Evolutionary conservation across 208 protist species (phyloP).

Genomic region (Acanthamoeba sp.): DNA sequence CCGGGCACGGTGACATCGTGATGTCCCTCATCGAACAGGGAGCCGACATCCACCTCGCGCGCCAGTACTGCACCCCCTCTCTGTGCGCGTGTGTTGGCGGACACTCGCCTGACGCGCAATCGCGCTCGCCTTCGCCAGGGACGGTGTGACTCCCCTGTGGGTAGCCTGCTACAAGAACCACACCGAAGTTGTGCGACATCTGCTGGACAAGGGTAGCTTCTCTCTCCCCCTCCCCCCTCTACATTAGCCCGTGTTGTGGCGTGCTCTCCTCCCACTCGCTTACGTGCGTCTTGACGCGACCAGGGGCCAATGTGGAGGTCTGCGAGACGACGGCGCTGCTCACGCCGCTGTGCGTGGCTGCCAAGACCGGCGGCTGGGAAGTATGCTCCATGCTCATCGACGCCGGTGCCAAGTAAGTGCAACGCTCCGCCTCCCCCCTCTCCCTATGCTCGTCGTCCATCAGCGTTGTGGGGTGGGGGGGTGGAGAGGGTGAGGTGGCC

Average conservation of each 20-base stretch:
- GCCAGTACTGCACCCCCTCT: background rate
- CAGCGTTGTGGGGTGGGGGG: too few relatives aligned
- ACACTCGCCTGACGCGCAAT: background rate
- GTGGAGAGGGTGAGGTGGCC: too few relatives aligned
- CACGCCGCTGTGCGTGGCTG: background rate
- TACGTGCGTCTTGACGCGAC: background rate
- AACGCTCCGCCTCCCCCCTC: too few relatives aligned
- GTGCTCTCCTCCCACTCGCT: background rate
- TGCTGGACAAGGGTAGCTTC: constrained; percentile 27
- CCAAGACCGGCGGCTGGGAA: background rate
- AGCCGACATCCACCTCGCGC: background rate
- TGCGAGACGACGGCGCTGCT: background rate
- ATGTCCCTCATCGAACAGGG: constrained; percentile 40
- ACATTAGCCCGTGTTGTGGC: too few relatives aligned
- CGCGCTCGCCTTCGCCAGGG: background rate
- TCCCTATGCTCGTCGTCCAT: too few relatives aligned
- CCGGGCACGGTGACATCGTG: constrained; percentile 9
- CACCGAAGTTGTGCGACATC: background rate
- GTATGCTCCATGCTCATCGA: constrained; percentile 50
- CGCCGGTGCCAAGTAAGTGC: constrained; percentile 3
- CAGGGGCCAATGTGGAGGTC: constrained; percentile 25
- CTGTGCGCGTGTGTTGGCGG: background rate
- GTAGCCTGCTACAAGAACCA: constrained; percentile 12
- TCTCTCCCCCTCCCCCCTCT: too few relatives aligned
- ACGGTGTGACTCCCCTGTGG: constrained; percentile 42